Percentiles rank a stretch among this genome's conserved stretches.
Evolutionary conservation across 2,329 filamentous ascomycete species (phyloP).

Genomic region (Scortechinia acanthostroma): DNA sequence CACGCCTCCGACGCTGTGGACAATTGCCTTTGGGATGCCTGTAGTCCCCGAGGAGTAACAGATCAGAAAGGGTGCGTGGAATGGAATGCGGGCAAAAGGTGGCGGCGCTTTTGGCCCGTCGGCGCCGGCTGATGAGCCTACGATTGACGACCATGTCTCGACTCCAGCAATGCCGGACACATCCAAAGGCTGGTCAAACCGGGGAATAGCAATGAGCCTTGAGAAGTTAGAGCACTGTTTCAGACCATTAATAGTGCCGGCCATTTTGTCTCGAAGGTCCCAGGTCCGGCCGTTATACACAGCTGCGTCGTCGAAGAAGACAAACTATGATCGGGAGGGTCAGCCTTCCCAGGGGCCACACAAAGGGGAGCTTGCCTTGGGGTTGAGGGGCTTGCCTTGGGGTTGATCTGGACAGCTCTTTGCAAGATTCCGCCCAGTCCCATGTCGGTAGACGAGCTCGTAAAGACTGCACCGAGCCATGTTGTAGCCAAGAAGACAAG

Average conservation of each 20-base stretch:
- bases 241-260: conserved; percentile 57
- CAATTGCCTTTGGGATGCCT: conserved; percentile 56
- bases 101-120: too few relatives aligned
- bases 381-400: conserved; percentile 18
- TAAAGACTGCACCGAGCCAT: conserved; percentile 70
- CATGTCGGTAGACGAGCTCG: conserved; percentile 75
- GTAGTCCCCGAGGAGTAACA: conserved; percentile 66
- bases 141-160: too few relatives aligned
- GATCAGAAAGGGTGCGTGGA: conserved; percentile 71
- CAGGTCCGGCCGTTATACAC: conserved; percentile 73
- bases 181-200: too few relatives aligned
- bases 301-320: conserved; percentile 79
- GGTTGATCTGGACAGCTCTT: conserved; percentile 66
- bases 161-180: too few relatives aligned
- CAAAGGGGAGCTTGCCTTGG: too few relatives aligned
- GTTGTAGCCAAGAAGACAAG: conserved; percentile 64
- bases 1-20: conserved; percentile 44
- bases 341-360: too few relatives aligned
- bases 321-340: conserved; percentile 62
- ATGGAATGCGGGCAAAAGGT: conserved; percentile 57
- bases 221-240: too few relatives aligned
- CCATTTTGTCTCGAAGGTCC: conserved; percentile 69
- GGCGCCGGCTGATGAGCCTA: too few relatives aligned
- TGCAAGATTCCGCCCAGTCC: conserved; percentile 73
- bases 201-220: too few relatives aligned